Percentiles rank a stretch among this genome's conserved stretches.
Evolutionary conservation across 2,329 filamentous ascomycete species (phyloP).

Genomic region (Penicillium sumatraense): DNA sequence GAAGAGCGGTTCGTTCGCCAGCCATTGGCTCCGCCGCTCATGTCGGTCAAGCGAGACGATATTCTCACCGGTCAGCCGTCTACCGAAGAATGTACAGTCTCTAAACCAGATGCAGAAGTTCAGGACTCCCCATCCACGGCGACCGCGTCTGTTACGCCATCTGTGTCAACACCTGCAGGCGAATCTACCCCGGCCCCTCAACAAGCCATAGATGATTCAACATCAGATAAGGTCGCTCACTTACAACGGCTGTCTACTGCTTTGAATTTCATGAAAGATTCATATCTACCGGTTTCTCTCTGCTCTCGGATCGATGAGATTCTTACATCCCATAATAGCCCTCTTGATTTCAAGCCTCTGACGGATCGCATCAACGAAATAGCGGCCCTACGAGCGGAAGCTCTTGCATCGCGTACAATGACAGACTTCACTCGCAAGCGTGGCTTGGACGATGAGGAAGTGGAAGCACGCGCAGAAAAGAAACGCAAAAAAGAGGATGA

Average conservation of each 20-base stretch:
- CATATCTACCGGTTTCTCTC: slow-evolving; percentile 50
- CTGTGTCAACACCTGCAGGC: slow-evolving; percentile 43
- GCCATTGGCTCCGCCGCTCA: slow-evolving; percentile 74
- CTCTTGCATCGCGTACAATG: slow-evolving; percentile 66
- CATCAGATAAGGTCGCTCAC: slow-evolving; percentile 43
- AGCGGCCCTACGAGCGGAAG: slow-evolving; percentile 70
- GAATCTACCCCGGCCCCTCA: slow-evolving; percentile 45
- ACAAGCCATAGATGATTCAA: slow-evolving; percentile 31
- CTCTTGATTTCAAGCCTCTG: slow-evolving; percentile 71
- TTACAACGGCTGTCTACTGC: slow-evolving; percentile 56
- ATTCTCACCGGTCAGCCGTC: slow-evolving; percentile 31
- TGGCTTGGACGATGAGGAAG: slow-evolving; percentile 48
- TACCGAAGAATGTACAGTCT: slow-evolving; percentile 31
- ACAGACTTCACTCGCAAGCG: slow-evolving; percentile 51
- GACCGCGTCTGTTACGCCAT: slow-evolving; percentile 40
- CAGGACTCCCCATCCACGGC: slow-evolving; percentile 39
- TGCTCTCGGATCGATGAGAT: slow-evolving; percentile 43
- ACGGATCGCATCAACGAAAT: slow-evolving; percentile 71
- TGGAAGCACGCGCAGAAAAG: slow-evolving; percentile 70
- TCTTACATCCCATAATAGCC: slow-evolving; percentile 43
- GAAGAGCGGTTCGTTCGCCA: slow-evolving; percentile 83
- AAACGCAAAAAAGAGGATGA: slow-evolving; percentile 86
- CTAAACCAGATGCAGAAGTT: slow-evolving; percentile 29
- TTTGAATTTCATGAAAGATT: slow-evolving; percentile 55
- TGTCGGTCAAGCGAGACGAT: slow-evolving; percentile 67